These are phyloP conservation scores for Rubroboletus pulcherrimus DNA, from an alignment of 768 basidiomycete species.

Conservation along the genomic window DNA sequence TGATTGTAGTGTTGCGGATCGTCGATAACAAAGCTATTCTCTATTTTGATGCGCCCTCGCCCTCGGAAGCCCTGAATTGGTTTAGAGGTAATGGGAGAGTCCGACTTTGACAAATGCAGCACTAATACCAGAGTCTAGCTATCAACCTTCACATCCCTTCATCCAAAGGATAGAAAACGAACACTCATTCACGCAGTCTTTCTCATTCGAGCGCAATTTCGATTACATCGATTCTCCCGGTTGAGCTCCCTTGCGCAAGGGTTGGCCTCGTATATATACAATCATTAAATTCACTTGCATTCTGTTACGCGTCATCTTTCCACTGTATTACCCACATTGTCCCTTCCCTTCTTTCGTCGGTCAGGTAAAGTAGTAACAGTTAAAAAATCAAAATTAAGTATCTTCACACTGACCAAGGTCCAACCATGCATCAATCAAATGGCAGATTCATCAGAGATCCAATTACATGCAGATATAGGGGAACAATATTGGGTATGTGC, in stretches of 20 bases:
- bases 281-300: constrained; percentile 35
- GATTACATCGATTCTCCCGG: constrained; percentile 2
- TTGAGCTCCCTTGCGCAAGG: constrained; percentile 12
- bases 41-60: constrained; percentile 81
- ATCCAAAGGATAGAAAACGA: constrained; percentile 58
- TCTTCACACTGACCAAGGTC: background rate
- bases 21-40: constrained; percentile 91
- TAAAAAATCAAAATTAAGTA: constrained; percentile 11
- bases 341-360: constrained; percentile 9
- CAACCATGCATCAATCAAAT: background rate
- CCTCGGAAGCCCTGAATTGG: constrained; percentile 86
- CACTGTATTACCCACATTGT: constrained; percentile 32
- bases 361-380: constrained; percentile 27
- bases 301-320: constrained; percentile 25
- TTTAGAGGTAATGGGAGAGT: constrained; percentile 65
- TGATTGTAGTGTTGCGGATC: constrained; percentile 63
- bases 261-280: constrained; percentile 33
- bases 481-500: constrained; percentile 2
- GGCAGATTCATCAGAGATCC: background rate
- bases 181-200: constrained; percentile 5
- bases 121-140: constrained; percentile 41
- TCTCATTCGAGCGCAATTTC: constrained; percentile 6
- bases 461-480: constrained; percentile 2
- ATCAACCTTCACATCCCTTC: constrained; percentile 88
- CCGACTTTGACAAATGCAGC: background rate